These are phyloP conservation scores for Musa troglodytarum DNA, from an alignment of 176 grass and related monocot species.

Conservation along the genomic window DNA sequence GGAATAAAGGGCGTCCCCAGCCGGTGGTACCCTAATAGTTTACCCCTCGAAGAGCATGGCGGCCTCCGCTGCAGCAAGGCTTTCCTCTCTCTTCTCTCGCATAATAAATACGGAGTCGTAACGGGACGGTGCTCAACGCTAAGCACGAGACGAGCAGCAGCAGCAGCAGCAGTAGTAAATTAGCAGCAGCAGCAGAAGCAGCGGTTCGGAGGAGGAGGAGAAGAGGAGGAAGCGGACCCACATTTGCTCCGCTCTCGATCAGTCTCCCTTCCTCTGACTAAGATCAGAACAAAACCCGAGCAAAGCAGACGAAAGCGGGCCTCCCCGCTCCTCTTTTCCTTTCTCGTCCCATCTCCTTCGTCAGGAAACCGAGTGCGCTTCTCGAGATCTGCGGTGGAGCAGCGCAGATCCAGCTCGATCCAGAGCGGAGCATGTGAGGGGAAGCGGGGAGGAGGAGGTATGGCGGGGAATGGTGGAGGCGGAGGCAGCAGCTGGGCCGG, in stretches of 20 bases:
- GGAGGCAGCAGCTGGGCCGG: slow-evolving; percentile 1
- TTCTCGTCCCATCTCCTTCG: not conserved
- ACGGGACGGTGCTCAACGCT: not conserved
- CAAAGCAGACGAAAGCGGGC: slow-evolving; percentile 2
- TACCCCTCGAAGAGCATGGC: no score
- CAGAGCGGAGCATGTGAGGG: not conserved
- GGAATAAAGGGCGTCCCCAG: no score
- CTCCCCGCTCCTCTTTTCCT: not conserved
- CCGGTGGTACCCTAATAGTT: no score
- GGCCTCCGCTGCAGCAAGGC: not conserved
- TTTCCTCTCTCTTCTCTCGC: not conserved
- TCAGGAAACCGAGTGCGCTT: not conserved
- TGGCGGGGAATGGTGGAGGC: slow-evolving; percentile 8
- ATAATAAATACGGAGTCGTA: not conserved
- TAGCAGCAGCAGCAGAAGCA: not conserved
- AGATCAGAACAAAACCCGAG: slow-evolving; percentile 12
- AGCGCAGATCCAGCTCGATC: not conserved
- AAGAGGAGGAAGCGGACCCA: not conserved
- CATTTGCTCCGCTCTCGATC: not conserved
- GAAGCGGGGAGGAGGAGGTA: not conserved
- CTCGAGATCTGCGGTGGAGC: slow-evolving; percentile 3
- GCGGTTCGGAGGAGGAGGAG: not conserved
- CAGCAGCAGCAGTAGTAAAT: not conserved
- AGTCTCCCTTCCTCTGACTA: not conserved
- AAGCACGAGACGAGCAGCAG: not conserved